These are phyloP conservation scores for Linnemannia exigua DNA, from an alignment of 192 early-diverging fungal genomes.

Conservation along the genomic window DNA sequence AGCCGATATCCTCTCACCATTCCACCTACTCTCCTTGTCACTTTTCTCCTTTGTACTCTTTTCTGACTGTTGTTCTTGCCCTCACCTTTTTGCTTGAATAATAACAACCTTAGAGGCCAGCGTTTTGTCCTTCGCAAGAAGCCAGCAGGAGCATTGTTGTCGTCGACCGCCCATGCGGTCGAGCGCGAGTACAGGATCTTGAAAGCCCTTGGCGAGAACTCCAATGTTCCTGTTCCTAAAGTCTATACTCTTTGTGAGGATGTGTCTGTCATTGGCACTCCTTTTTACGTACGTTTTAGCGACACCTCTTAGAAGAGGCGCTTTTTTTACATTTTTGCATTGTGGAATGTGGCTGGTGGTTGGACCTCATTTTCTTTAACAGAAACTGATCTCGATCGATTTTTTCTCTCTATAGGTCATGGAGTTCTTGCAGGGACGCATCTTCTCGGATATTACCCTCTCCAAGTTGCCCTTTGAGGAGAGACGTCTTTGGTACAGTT, in stretches of 20 bases:
- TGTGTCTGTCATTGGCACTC: conserved; percentile 84
- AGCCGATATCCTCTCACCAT: background rate
- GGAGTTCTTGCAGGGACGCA: conserved; percentile 94
- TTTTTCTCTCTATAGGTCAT: conserved; percentile 69
- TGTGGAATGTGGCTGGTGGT: background rate
- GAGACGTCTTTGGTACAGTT: conserved; percentile 66
- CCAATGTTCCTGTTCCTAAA: conserved; percentile 90
- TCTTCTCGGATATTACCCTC: conserved; percentile 80
- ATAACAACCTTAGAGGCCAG: conserved; percentile 62
- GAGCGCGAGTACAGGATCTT: conserved; percentile 92
- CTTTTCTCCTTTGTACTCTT: background rate
- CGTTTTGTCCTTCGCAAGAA: conserved; percentile 92
- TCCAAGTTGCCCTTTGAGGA: conserved; percentile 66
- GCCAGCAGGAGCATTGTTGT: conserved; percentile 88
- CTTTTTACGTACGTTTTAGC: conserved; percentile 82
- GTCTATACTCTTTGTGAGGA: conserved; percentile 94
- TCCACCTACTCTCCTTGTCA: background rate
- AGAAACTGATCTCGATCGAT: background rate
- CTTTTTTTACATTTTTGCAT: background rate
- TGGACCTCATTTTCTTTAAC: background rate
- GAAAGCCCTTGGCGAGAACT: conserved; percentile 76
- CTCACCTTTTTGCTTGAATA: conserved; percentile 20
- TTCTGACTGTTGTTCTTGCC: background rate
- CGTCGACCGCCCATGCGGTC: conserved; percentile 91
- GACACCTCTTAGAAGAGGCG: no score